Evolutionary conservation across 441 rosid species (phyloP), one percentile per base, ranked within the genome.

Genomic region (Flueggea neowawraea): DNA sequence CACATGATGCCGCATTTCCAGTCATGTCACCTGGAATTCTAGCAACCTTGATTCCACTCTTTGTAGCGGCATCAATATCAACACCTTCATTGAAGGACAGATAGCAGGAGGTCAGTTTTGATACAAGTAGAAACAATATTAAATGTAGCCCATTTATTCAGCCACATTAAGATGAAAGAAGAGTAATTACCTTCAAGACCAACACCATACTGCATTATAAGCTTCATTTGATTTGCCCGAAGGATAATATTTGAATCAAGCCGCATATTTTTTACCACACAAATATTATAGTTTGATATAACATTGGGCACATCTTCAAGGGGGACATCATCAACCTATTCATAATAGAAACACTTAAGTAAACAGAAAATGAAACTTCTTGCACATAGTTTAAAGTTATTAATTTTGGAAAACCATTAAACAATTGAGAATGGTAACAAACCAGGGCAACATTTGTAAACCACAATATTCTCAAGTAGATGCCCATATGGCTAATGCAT

Each of bases 181-280:
- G 41, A 36, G 41, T 56, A 55, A 45, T 28, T 56, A 89, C 98
- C 98, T 75, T 93, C 96, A 9, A 93, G 83, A 52, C 98, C 98
- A 75, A 93, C 97, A 73, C 96, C 98, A 57, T 58, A 93, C 78
- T 90, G 98, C 91, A 93, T 75, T 55, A 90, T 60, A 65, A 93
- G 78, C 82, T 87, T 93, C 96, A 86, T 80, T 55, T 73, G 77
- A 55, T 62, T 78, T 6, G 98, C 96, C 69, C 72, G 87, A 53
- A 91, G 81, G 54, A 93, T 75, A 55, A 74, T 66, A 75, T 62
- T 75, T 13, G 93, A 80, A 83, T 86, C 84, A 16, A 93, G 50
- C 69, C 28, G 70, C 93, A 81, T 90, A 52, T 49, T 76, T 69
- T 76, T 81, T 14, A 73, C 69, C 45, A 90, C 90, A 77, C 95